phyloP scores from a whole-genome alignment of 768 basidiomycete species.

The Megacollybia marginata region DNA sequence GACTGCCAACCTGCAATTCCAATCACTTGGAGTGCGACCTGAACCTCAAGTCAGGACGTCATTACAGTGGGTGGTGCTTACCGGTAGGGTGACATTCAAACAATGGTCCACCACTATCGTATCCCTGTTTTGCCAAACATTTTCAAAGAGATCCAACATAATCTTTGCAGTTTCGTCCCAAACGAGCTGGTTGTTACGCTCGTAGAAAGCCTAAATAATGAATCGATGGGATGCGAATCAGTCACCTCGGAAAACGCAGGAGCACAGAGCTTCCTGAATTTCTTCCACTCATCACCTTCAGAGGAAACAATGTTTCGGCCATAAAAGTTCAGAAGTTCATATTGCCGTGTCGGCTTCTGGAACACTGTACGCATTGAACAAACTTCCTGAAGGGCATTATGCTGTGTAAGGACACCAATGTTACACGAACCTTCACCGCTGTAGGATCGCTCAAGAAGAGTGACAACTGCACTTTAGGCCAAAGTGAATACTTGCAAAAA shows the following conservation, averaged over 20 bases:
- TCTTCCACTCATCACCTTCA: constrained; percentile 61
- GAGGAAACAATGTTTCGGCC: constrained; percentile 50
- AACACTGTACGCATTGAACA: background rate
- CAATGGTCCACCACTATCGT: constrained; percentile 36
- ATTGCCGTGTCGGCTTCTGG: background rate
- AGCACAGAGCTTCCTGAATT: constrained; percentile 52
- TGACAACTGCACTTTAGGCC: background rate
- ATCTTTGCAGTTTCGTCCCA: constrained; percentile 40
- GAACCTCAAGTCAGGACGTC: background rate
- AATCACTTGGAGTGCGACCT: constrained; percentile 53
- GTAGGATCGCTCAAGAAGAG: background rate
- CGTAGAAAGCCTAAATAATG: background rate
- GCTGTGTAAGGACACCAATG: too few relatives aligned
- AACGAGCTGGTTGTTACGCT: constrained; percentile 42
- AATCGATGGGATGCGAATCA: background rate
- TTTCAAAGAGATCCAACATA: constrained; percentile 33
- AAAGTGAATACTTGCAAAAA: background rate
- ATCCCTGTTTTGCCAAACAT: constrained; percentile 39
- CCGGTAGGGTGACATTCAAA: constrained; percentile 47
- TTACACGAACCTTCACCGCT: background rate
- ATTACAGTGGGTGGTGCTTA: constrained; percentile 15
- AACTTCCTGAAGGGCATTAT: background rate
- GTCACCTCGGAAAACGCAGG: constrained; percentile 60
- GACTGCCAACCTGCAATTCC: constrained; percentile 41
- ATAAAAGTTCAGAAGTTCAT: background rate